These are phyloP conservation scores for Phaffia rhodozyma DNA, from an alignment of 1,284 basidiomycete species.

Conservation along the genomic window DNA sequence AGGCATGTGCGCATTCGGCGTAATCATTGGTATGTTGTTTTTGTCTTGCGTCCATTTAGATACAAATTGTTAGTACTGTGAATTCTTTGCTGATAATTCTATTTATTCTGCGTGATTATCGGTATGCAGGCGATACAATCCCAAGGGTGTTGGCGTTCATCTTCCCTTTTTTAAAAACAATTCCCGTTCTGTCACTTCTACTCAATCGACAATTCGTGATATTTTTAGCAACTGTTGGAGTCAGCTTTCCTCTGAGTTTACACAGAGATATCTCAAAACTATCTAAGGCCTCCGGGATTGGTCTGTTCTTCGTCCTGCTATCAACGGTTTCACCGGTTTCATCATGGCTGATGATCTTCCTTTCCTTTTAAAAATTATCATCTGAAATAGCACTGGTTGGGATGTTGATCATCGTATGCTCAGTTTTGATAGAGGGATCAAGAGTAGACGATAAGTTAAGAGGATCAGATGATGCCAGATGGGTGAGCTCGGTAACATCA, in stretches of 20 bases:
- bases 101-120: background rate
- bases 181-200: slow-evolving; percentile 61
- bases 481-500: slow-evolving; percentile 13
- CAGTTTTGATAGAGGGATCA: slow-evolving; percentile 76
- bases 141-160: slow-evolving; percentile 82
- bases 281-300: slow-evolving; percentile 75
- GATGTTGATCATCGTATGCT: slow-evolving; percentile 85
- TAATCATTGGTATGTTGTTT: slow-evolving; percentile 44
- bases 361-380: background rate
- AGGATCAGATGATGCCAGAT: slow-evolving; percentile 41
- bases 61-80: no score
- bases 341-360: background rate
- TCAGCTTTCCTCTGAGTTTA: slow-evolving; percentile 89
- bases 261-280: slow-evolving; percentile 97
- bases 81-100: background rate
- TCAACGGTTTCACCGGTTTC: background rate
- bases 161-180: slow-evolving; percentile 60
- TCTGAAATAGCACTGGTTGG: slow-evolving; percentile 60
- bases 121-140: slow-evolving; percentile 68
- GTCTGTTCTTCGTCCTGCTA: slow-evolving; percentile 24
- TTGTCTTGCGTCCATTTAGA: background rate
- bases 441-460: slow-evolving; percentile 65
- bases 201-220: slow-evolving; percentile 82
- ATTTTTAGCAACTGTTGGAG: slow-evolving; percentile 63
- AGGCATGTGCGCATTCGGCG: slow-evolving; percentile 86